Evolutionary conservation across 2,329 filamentous ascomycete species (phyloP).

Genomic region (Penicillium sclerotigenum): DNA sequence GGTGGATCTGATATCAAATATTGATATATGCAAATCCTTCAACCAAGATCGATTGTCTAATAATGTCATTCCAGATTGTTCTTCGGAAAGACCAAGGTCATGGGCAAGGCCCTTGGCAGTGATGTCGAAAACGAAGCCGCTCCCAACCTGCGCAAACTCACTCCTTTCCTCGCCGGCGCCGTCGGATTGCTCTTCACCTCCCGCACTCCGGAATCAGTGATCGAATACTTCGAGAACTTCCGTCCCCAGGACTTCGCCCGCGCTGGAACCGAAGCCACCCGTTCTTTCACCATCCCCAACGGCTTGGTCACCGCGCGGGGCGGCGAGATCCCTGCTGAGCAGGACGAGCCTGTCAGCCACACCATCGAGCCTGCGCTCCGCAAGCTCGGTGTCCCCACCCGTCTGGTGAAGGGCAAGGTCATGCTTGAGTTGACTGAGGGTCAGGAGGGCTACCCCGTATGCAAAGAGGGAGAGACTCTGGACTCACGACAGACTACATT

Average conservation of each 20-base stretch:
- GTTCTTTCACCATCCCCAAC: conserved; percentile 74
- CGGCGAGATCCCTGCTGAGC: conserved; percentile 72
- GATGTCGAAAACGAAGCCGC: conserved; percentile 75
- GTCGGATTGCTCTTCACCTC: conserved; percentile 91
- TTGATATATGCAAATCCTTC: background rate
- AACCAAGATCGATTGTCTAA: background rate
- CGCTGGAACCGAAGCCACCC: conserved; percentile 71
- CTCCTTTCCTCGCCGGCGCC: conserved; percentile 69
- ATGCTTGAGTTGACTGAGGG: conserved; percentile 58
- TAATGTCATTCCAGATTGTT: conserved; percentile 64
- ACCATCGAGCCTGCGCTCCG: conserved; percentile 86
- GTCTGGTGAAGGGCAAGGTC: conserved; percentile 83
- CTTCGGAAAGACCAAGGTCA: conserved; percentile 99
- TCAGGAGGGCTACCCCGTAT: conserved; percentile 66
- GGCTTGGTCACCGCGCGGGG: conserved; percentile 76
- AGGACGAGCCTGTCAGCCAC: conserved; percentile 85
- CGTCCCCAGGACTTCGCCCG: conserved; percentile 84
- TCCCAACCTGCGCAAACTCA: conserved; percentile 69
- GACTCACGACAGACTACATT: conserved; percentile 91
- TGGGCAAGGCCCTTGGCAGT: conserved; percentile 87
- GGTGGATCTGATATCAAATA: conserved; percentile 4
- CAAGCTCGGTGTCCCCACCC: conserved; percentile 83
- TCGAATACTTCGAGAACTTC: conserved; percentile 69
- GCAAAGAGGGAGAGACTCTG: conserved; percentile 77
- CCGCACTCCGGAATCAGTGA: conserved; percentile 64